Evolutionary conservation across 2,329 filamentous ascomycete species (phyloP).

Genomic region (Leptographium wingfieldii): DNA sequence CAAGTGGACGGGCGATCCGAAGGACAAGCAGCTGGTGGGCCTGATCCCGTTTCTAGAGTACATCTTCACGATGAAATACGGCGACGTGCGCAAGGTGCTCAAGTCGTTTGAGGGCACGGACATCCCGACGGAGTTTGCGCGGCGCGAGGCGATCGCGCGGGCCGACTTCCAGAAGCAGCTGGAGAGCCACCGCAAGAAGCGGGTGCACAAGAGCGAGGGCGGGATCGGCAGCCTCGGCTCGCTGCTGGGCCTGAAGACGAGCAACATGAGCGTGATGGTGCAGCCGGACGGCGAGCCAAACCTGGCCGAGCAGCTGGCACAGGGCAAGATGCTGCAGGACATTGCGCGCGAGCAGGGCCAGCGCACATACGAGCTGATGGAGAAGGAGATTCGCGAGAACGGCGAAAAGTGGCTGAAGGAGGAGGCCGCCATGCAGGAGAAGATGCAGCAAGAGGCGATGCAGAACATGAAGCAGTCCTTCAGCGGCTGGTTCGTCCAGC

Average conservation of each 20-base stretch:
- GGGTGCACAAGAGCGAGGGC: slow-evolving; percentile 33
- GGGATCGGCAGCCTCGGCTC: slow-evolving; percentile 58
- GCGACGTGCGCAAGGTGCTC: slow-evolving; percentile 74
- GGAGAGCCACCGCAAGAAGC: slow-evolving; percentile 53
- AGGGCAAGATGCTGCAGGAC: slow-evolving; percentile 96
- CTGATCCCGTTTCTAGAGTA: slow-evolving; percentile 97
- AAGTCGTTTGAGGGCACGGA: slow-evolving; percentile 81
- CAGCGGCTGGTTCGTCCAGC: slow-evolving; percentile 36
- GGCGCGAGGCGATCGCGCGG: slow-evolving; percentile 73
- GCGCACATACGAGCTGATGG: slow-evolving; percentile 77
- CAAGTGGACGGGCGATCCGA: slow-evolving; percentile 74
- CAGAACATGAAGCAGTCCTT: slow-evolving; percentile 80
- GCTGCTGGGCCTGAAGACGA: slow-evolving; percentile 66
- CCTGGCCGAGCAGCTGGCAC: slow-evolving; percentile 63
- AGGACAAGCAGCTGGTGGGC: slow-evolving; percentile 75
- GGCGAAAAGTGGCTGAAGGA: slow-evolving; percentile 94
- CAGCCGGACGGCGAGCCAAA: slow-evolving; percentile 53
- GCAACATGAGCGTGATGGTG: slow-evolving; percentile 49
- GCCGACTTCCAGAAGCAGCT: slow-evolving; percentile 74
- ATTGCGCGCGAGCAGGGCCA: slow-evolving; percentile 85
- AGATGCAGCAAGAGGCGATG: slow-evolving; percentile 80
- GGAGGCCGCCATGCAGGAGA: slow-evolving; percentile 78
- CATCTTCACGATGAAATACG: slow-evolving; percentile 82
- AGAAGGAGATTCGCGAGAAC: slow-evolving; percentile 84
- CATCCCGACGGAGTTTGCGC: slow-evolving; percentile 82